A percentile compares a stretch with the other conserved stretches of the same genome.
phyloP scores from a whole-genome alignment of 805 yeast genomes.

The Trichomonascus vanleenenianus region DNA sequence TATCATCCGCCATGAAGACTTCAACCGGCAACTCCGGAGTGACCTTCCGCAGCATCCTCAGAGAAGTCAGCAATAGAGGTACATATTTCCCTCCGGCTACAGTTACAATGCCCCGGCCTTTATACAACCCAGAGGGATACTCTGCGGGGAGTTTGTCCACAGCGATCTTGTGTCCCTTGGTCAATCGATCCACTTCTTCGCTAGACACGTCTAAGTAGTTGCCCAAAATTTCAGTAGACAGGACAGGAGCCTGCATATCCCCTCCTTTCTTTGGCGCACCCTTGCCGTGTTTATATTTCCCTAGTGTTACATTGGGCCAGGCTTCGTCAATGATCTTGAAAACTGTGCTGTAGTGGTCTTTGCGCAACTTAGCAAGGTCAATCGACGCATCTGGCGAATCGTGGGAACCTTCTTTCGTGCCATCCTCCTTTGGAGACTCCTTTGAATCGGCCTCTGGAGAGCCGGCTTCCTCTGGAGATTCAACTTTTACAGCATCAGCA shows the following conservation, averaged over 20 bases:
- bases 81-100: constrained; percentile 79
- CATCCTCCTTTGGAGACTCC: too few relatives aligned
- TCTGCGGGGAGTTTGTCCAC: constrained; percentile 38
- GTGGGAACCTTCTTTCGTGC: too few relatives aligned
- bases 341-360: constrained; percentile 29
- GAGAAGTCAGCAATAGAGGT: constrained; percentile 59
- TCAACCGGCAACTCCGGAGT: constrained; percentile 75
- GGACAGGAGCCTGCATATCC: constrained; percentile 20
- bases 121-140: constrained; percentile 15
- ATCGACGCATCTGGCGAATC: too few relatives aligned
- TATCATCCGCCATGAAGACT: constrained; percentile 63
- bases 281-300: constrained; percentile 37
- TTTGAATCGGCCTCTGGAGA: too few relatives aligned
- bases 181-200: constrained; percentile 39
- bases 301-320: constrained; percentile 40
- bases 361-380: too few relatives aligned
- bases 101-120: constrained; percentile 49
- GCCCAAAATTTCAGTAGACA: constrained; percentile 48
- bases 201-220: constrained; percentile 40
- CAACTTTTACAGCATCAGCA: too few relatives aligned
- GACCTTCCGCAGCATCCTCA: constrained; percentile 54
- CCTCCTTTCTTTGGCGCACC: constrained; percentile 27
- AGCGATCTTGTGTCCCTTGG: constrained; percentile 40
- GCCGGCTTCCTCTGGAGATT: too few relatives aligned
- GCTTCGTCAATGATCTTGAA: constrained; percentile 36